Conservation (phyloP, 345 rosid genomes). For the Sapria himalayana region DNA sequence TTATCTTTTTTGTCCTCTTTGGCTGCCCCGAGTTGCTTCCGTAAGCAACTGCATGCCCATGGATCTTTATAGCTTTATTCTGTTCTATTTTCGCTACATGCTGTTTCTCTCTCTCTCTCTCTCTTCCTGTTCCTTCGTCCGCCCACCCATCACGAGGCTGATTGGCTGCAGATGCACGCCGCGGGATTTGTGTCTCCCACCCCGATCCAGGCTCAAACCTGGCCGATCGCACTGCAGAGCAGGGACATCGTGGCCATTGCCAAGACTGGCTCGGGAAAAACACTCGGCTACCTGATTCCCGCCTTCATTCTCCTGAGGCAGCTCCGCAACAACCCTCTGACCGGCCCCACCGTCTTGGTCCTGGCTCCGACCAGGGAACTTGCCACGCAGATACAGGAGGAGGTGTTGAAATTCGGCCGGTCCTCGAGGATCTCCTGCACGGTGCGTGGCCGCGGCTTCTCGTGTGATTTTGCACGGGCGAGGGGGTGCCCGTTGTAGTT, state of each 20-base stretch:
- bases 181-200: slow-evolving; percentile 87
- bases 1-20: slow-evolving; percentile 55
- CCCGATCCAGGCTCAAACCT: slow-evolving; percentile 97
- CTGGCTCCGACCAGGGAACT: slow-evolving; percentile 94
- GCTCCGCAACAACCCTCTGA: slow-evolving; percentile 40
- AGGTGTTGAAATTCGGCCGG: slow-evolving; percentile 63
- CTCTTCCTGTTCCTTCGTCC: no score
- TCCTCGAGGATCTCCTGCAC: slow-evolving; percentile 79
- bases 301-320: slow-evolving; percentile 68
- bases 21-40: slow-evolving; percentile 65
- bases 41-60: slow-evolving; percentile 49
- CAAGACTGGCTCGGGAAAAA: slow-evolving; percentile 97
- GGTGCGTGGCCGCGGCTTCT: no score
- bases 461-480: no score
- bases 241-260: slow-evolving; percentile 94
- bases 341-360: slow-evolving; percentile 79
- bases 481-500: no score
- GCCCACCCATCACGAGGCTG: no score
- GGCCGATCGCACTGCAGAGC: slow-evolving; percentile 86
- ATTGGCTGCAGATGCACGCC: slow-evolving; percentile 44
- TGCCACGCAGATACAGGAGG: slow-evolving; percentile 94
- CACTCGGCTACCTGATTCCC: slow-evolving; percentile 87
- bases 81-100: slow-evolving; percentile 2
- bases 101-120: no score
- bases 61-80: slow-evolving; percentile 15